Conservation (phyloP, 192 early-diverging fungal genomes). For the Lunasporangiospora selenospora region DNA sequence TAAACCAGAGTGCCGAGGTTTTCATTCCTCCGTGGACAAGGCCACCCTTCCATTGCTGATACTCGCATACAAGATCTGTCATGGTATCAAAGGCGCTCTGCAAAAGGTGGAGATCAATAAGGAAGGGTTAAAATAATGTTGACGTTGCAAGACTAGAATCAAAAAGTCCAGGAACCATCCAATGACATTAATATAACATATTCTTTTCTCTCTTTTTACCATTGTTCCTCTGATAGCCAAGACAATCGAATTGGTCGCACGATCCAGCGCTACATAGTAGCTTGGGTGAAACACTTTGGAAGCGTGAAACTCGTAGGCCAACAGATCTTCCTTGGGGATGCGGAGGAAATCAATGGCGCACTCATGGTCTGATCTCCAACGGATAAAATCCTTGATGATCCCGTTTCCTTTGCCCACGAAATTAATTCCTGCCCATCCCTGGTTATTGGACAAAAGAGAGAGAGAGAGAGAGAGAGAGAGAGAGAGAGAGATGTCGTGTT, state of each 20-base stretch:
- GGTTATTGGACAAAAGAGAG: neutral
- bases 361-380: conserved; percentile 68
- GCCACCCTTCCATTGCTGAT: conserved; percentile 79
- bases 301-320: conserved; percentile 73
- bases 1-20: conserved; percentile 76
- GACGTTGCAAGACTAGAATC: neutral
- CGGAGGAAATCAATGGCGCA: conserved; percentile 68
- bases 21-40: conserved; percentile 80
- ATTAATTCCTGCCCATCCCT: conserved; percentile 76
- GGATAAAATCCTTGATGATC: conserved; percentile 66
- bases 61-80: conserved; percentile 79
- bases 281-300: conserved; percentile 70
- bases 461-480: neutral
- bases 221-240: conserved; percentile 74
- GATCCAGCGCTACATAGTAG: conserved; percentile 75
- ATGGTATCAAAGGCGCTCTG: conserved; percentile 76
- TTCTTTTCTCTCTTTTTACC: too few species aligned
- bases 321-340: conserved; percentile 65
- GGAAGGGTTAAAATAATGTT: neutral
- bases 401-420: conserved; percentile 76
- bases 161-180: too few species aligned
- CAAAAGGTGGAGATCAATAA: conserved; percentile 1
- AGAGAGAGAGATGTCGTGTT: neutral
- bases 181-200: too few species aligned
- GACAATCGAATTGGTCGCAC: conserved; percentile 66